These are phyloP conservation scores for Macroventuria anomochaeta DNA, from an alignment of 2,329 filamentous ascomycete species.

Conservation along the genomic window DNA sequence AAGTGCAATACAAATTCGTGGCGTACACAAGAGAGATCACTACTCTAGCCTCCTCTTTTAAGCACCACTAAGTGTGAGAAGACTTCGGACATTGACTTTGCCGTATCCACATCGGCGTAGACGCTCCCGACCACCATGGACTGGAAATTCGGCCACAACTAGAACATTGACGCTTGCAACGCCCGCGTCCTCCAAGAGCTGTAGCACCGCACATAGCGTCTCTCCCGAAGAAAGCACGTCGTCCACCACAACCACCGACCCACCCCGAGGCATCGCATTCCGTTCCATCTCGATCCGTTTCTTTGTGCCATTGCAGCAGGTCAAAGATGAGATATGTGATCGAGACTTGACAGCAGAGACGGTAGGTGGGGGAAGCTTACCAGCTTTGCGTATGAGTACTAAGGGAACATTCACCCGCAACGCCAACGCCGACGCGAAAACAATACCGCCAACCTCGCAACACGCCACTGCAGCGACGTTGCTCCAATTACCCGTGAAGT, in stretches of 20 bases:
- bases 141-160: conserved; percentile 64
- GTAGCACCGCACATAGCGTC: conserved; percentile 62
- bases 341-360: conserved; percentile 55
- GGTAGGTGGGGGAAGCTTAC: conserved; percentile 65
- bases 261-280: conserved; percentile 50
- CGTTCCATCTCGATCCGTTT: conserved; percentile 59
- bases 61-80: conserved; percentile 60
- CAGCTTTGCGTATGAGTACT: conserved; percentile 60
- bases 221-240: conserved; percentile 65
- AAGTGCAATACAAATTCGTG: too few relatives aligned
- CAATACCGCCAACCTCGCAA: conserved; percentile 65
- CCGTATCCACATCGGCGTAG: conserved; percentile 60
- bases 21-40: too few relatives aligned
- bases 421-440: conserved; percentile 63
- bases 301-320: conserved; percentile 27
- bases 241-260: conserved; percentile 63
- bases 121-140: conserved; percentile 59
- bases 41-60: too few relatives aligned
- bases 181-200: conserved; percentile 55
- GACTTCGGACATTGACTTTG: conserved; percentile 57
- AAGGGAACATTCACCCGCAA: conserved; percentile 52
- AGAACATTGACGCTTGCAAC: conserved; percentile 57
- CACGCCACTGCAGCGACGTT: conserved; percentile 55
- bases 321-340: conserved; percentile 63
- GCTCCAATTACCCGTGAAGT: conserved; percentile 58